phyloP scores from a whole-genome alignment of 805 yeast species.

The Candida maltosa region DNA sequence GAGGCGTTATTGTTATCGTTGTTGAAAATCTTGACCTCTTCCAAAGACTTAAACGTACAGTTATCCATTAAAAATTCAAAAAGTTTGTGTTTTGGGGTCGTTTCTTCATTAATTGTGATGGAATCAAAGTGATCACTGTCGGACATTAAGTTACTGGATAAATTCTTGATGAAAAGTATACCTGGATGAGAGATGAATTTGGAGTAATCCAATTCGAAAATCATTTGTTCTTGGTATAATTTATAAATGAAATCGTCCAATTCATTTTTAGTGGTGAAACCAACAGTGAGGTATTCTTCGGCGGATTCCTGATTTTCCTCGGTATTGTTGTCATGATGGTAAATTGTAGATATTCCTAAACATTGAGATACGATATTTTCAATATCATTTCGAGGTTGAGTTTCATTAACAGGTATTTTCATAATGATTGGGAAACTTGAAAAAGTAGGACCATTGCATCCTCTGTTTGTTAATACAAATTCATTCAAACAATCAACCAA shows the following conservation, averaged over 20 bases:
- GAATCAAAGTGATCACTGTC: constrained; percentile 3
- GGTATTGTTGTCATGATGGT: not conserved
- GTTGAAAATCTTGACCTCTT: constrained; percentile 11
- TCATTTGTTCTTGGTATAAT: constrained; percentile 4
- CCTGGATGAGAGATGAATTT: constrained; percentile 53
- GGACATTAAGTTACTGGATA: constrained; percentile 30
- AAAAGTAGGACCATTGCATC: constrained; percentile 2
- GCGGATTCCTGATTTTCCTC: constrained; percentile 1
- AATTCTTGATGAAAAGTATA: constrained; percentile 51
- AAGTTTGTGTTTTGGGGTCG: constrained; percentile 3
- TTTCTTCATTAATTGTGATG: constrained; percentile 1
- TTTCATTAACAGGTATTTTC: constrained; percentile 2
- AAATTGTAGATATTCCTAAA: not conserved
- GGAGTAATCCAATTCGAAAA: constrained; percentile 21
- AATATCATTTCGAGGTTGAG: not conserved
- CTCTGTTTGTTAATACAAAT: constrained; percentile 5
- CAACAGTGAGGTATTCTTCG: constrained; percentile 1
- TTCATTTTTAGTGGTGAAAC: constrained; percentile 2
- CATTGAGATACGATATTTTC: not conserved
- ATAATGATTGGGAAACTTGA: constrained; percentile 9
- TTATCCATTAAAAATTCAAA: constrained; percentile 7
- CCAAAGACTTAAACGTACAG: constrained; percentile 6
- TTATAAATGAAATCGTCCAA: constrained; percentile 9
- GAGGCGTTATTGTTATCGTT: constrained; percentile 22
- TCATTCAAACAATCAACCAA: constrained; percentile 7